A percentile compares a stretch with the other conserved stretches of the same genome.
Conservation (phyloP, 768 basidiomycete species). For the Tylopilus balloui region DNA sequence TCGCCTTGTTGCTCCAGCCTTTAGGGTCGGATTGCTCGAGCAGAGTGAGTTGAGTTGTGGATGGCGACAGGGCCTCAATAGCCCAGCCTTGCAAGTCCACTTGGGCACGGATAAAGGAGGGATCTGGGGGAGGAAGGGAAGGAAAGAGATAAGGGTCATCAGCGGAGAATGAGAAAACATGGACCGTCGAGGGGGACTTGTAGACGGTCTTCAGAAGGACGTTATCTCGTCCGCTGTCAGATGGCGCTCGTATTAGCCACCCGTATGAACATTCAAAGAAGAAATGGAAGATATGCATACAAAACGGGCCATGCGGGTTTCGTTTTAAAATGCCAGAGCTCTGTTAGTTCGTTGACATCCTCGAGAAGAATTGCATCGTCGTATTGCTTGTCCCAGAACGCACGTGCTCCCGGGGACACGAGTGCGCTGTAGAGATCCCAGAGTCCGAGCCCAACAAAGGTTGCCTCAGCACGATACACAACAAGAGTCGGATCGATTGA, state of each 20-base stretch:
- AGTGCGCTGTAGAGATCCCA: slow-evolving; percentile 94
- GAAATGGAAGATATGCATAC: slow-evolving; percentile 42
- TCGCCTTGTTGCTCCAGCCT: slow-evolving; percentile 89
- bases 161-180: slow-evolving; percentile 92
- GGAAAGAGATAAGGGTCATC: slow-evolving; percentile 88
- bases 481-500: slow-evolving; percentile 96
- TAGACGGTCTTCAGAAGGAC: slow-evolving; percentile 94
- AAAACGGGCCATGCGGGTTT: slow-evolving; percentile 92
- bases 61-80: slow-evolving; percentile 92
- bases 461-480: slow-evolving; percentile 94
- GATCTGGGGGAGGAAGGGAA: slow-evolving; percentile 58
- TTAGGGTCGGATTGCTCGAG: slow-evolving; percentile 97
- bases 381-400: slow-evolving; percentile 85
- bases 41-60: slow-evolving; percentile 87
- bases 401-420: slow-evolving; percentile 76
- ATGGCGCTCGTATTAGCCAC: slow-evolving; percentile 1
- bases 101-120: slow-evolving; percentile 84
- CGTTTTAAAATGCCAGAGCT: slow-evolving; percentile 90
- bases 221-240: slow-evolving; percentile 77
- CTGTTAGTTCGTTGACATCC: slow-evolving; percentile 86
- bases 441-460: slow-evolving; percentile 90
- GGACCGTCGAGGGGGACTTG: slow-evolving; percentile 92
- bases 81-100: slow-evolving; percentile 99
- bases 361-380: slow-evolving; percentile 85
- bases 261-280: neutral